phyloP scores from a whole-genome alignment of 805 yeast species.

The Saturnispora ahearnii region DNA sequence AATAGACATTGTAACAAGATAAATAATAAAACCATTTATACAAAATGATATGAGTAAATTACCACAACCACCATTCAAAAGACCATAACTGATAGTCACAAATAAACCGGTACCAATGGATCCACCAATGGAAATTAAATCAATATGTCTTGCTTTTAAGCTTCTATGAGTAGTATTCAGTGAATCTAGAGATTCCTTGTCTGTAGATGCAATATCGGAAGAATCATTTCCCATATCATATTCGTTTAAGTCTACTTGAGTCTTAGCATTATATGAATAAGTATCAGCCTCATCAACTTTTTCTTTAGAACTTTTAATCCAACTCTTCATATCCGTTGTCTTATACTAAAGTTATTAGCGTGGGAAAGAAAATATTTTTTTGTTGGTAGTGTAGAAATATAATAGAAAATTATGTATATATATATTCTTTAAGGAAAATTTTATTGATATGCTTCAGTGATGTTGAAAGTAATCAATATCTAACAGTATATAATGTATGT shows the following conservation, averaged over 20 bases:
- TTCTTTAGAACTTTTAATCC: too few species aligned
- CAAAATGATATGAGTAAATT: constrained; percentile 56
- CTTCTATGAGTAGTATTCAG: constrained; percentile 30
- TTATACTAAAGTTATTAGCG: too few species aligned
- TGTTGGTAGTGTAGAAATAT: too few species aligned
- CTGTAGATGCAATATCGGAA: not conserved
- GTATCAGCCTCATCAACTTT: not conserved
- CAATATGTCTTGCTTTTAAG: constrained; percentile 62
- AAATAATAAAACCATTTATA: constrained; percentile 62
- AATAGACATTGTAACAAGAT: constrained; percentile 56
- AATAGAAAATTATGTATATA: too few species aligned
- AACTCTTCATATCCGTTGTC: not conserved
- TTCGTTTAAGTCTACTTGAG: not conserved
- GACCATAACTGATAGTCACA: constrained; percentile 59
- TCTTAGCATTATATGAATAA: not conserved
- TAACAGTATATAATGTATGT: too few species aligned
- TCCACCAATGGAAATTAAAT: constrained; percentile 72
- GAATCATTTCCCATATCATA: not conserved
- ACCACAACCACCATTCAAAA: constrained; percentile 63
- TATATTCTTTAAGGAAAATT: too few species aligned
- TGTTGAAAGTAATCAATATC: too few species aligned
- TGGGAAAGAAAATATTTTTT: too few species aligned
- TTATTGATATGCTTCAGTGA: too few species aligned
- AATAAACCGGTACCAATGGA: constrained; percentile 76
- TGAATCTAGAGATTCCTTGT: not conserved